Conservation (phyloP, 2,329 filamentous ascomycete species). For the Fusarium sp. region DNA sequence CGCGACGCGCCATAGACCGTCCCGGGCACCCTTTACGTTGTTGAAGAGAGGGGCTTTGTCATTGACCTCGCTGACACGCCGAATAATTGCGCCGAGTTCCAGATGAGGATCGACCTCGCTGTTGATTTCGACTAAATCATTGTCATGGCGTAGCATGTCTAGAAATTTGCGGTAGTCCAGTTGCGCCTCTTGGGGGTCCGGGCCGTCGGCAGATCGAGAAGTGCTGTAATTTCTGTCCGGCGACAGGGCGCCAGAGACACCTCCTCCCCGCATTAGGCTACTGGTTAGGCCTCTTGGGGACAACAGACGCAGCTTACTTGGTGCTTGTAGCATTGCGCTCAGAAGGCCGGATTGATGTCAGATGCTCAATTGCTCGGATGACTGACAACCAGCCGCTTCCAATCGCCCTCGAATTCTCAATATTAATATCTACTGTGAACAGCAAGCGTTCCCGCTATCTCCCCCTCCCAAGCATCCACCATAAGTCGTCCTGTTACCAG, state of each 20-base stretch:
- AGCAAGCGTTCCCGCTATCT: background rate
- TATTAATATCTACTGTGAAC: background rate
- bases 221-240: background rate
- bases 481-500: background rate
- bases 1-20: constrained; percentile 60
- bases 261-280: background rate
- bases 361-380: background rate
- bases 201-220: background rate
- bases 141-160: constrained; percentile 46
- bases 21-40: constrained; percentile 59
- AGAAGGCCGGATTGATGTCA: background rate
- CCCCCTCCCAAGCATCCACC: background rate
- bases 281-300: background rate
- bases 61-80: constrained; percentile 58
- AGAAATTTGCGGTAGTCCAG: constrained; percentile 31
- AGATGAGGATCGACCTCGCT: constrained; percentile 57
- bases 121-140: constrained; percentile 59
- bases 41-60: constrained; percentile 64
- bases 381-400: background rate
- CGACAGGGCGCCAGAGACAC: background rate
- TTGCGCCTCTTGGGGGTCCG: constrained; percentile 9
- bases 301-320: background rate
- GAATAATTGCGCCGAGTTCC: constrained; percentile 60
- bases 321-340: background rate
- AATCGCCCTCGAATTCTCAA: background rate